phyloP scores from a whole-genome alignment of 176 grass and related monocot species.

The Carex scoparia region DNA sequence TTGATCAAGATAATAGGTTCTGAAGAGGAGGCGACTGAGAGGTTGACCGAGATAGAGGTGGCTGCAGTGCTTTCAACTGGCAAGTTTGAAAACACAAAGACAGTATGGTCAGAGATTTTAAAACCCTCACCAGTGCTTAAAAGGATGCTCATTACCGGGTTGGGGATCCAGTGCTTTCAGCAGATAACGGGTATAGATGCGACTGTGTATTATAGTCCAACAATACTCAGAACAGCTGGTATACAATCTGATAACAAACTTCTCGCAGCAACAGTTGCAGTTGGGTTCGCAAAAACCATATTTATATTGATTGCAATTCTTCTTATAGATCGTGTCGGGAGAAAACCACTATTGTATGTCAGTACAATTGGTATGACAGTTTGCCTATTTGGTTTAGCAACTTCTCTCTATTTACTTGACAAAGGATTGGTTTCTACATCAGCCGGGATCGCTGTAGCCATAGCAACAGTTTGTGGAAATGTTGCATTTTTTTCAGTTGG shows the following conservation, averaged over 20 bases:
- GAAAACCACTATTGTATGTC: constrained; percentile 52
- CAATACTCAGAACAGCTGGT: constrained; percentile 47
- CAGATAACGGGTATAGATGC: constrained; percentile 66
- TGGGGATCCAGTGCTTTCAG: constrained; percentile 63
- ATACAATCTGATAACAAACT: constrained; percentile 58
- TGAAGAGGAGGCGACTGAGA: constrained; percentile 43
- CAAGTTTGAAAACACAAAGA: constrained; percentile 28
- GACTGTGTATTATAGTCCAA: constrained; percentile 63
- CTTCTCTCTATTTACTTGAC: constrained; percentile 34
- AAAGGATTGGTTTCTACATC: constrained; percentile 30
- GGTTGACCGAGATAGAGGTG: constrained; percentile 59
- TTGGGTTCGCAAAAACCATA: constrained; percentile 49
- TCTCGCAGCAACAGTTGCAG: constrained; percentile 53
- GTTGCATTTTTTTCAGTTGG: constrained; percentile 72
- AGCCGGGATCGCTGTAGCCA: constrained; percentile 26
- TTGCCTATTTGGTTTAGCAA: constrained; percentile 36
- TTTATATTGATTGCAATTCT: constrained; percentile 62
- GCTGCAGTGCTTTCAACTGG: constrained; percentile 24
- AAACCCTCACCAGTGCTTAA: constrained; percentile 44
- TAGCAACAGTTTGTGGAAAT: constrained; percentile 50
- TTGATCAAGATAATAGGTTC: constrained; percentile 42
- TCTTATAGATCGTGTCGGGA: constrained; percentile 52
- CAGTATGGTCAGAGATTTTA: constrained; percentile 61
- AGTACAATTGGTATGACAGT: constrained; percentile 59
- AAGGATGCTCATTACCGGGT: constrained; percentile 50